These are phyloP conservation scores for Solanum bulbocastanum DNA, from an alignment of 257 asterid species.

Conservation along the genomic window DNA sequence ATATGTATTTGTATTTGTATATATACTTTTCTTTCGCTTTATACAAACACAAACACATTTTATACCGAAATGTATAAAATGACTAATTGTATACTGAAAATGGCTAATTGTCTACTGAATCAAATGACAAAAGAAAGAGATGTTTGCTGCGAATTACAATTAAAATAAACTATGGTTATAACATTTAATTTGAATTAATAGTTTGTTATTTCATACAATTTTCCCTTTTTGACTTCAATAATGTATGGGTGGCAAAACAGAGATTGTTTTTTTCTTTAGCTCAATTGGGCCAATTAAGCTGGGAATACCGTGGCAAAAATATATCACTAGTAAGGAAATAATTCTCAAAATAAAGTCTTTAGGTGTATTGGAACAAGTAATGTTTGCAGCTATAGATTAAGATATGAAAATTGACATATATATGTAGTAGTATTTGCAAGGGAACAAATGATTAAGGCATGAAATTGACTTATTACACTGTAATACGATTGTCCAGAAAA, in stretches of 20 bases:
- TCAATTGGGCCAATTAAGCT: neutral
- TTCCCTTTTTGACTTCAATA: neutral
- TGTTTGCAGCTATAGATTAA: neutral
- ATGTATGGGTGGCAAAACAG: neutral
- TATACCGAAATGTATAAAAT: too few relatives aligned
- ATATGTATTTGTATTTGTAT: too few relatives aligned
- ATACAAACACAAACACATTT: too few relatives aligned
- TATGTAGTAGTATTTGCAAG: fast-evolving
- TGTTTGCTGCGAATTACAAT: too few relatives aligned
- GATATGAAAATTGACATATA: neutral
- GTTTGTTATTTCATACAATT: too few relatives aligned
- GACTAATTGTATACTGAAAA: too few relatives aligned
- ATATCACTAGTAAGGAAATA: neutral
- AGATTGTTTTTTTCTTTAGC: neutral
- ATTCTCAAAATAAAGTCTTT: neutral
- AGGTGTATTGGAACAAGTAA: neutral
- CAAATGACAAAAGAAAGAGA: too few relatives aligned
- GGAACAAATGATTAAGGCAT: neutral
- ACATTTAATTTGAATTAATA: too few relatives aligned
- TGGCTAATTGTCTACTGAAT: too few relatives aligned
- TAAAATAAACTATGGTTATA: too few relatives aligned
- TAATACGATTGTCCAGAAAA: neutral
- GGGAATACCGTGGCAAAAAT: neutral
- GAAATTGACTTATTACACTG: neutral
- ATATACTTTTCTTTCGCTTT: too few relatives aligned